Conservation (phyloP, 371 early-diverging fungal genomes). For the Mucor indicus region DNA sequence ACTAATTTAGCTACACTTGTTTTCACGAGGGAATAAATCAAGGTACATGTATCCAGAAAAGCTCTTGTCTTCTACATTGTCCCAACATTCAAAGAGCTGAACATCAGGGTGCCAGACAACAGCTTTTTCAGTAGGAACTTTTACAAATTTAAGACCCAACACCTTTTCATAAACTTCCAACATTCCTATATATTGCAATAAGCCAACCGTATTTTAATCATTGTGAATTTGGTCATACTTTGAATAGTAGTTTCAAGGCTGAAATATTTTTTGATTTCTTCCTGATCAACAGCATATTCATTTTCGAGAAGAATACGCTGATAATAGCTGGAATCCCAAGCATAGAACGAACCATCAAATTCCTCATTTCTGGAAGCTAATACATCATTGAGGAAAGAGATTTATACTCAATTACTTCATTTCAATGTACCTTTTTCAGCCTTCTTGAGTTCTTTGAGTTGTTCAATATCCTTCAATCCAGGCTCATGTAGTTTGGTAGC, state of each 20-base stretch:
- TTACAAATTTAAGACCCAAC: constrained; percentile 61
- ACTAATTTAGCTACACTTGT: too few relatives aligned
- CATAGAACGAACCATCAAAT: constrained; percentile 57
- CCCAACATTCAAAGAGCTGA: constrained; percentile 65
- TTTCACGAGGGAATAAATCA: constrained; percentile 77
- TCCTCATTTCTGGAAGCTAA: constrained; percentile 35
- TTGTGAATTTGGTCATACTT: constrained; percentile 18
- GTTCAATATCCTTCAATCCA: constrained; percentile 59
- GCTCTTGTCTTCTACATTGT: constrained; percentile 48
- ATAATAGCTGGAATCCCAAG: constrained; percentile 82
- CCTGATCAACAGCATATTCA: constrained; percentile 72
- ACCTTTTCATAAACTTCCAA: constrained; percentile 70
- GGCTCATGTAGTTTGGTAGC: constrained; percentile 51
- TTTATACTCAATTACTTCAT: constrained; percentile 29
- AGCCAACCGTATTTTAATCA: not conserved
- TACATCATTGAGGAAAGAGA: too few relatives aligned
- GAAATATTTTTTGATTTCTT: constrained; percentile 78
- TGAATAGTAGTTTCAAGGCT: constrained; percentile 52
- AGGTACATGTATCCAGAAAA: constrained; percentile 78
- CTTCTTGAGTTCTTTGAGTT: constrained; percentile 56
- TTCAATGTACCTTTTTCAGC: constrained; percentile 19
- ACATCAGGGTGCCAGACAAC: constrained; percentile 74
- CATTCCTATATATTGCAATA: constrained; percentile 43
- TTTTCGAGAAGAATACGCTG: constrained; percentile 65
- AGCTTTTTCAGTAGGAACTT: constrained; percentile 53